Evolutionary conservation across 805 yeast species (phyloP), one percentile per base, ranked within the genome.

Genomic region (Metschnikowia shivogae): DNA sequence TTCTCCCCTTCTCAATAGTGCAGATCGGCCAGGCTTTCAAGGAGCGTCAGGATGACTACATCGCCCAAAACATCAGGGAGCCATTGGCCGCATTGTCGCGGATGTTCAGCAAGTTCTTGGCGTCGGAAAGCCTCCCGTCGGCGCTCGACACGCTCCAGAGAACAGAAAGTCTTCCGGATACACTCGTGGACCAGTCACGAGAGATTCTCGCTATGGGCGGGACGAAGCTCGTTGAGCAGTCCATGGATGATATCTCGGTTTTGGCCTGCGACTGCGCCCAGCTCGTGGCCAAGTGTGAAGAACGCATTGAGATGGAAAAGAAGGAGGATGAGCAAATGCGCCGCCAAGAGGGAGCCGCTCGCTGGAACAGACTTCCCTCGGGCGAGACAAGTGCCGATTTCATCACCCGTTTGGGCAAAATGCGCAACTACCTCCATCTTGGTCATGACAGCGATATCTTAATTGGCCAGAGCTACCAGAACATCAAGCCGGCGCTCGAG

Each of bases 1-100:
- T 89, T 3, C 58, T 89, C 2, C 96, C 97, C 0, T 77, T 76
- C 51, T 62, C 73, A 3, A 77, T 87, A 1, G 74, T 86, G 34
- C 86, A 83, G 53, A 73, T 80, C 2, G 80, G 88, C 0, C 78
- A 76, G 34, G 83, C 89, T 0, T 86, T 79, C 57, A 73, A 77
- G 42, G 92, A 84, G 48, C 70, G 90, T 48, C 81, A 81, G 46
- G 78, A 77, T 11, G 64, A 64, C 3, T 85, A 74, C 55, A 69
- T 85, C 8, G 64, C 65, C 26, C 74, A 77, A 39, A 69, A 51
- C 45, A 67, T 61, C 44, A 58, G 50, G 51, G 65, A 62, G 3
- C 89, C 89, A 0, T 54, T 82, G 1, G 62, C 64, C 19, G 65
- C 75, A 3, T 56, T 84, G 22, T 74, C 75, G 37, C 68, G 66